These are phyloP conservation scores for Mycena citricolor DNA, from an alignment of 1,284 basidiomycete species.

Conservation along the genomic window DNA sequence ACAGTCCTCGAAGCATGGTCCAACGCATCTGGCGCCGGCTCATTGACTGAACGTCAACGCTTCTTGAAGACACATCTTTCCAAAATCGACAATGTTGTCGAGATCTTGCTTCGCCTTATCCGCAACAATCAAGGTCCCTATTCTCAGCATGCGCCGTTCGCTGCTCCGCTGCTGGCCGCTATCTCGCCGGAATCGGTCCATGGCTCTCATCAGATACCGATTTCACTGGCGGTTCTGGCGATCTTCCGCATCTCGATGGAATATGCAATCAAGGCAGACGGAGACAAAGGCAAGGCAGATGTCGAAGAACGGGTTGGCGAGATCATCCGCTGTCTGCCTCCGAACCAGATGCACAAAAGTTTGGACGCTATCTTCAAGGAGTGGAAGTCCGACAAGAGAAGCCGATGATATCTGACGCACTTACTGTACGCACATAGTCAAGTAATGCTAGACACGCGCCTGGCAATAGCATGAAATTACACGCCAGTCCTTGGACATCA, in stretches of 20 bases:
- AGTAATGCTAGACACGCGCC: too few relatives aligned
- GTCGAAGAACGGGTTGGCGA: constrained; percentile 82
- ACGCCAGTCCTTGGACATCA: too few relatives aligned
- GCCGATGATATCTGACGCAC: constrained; percentile 34
- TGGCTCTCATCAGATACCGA: constrained; percentile 87
- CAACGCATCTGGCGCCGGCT: constrained; percentile 73
- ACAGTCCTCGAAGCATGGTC: constrained; percentile 89
- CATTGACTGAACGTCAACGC: constrained; percentile 73
- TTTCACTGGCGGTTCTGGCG: constrained; percentile 87
- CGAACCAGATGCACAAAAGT: constrained; percentile 82
- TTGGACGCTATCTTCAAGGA: constrained; percentile 92
- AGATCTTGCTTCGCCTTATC: constrained; percentile 87
- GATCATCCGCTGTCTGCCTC: constrained; percentile 84
- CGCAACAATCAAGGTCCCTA: constrained; percentile 81
- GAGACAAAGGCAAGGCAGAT: constrained; percentile 65
- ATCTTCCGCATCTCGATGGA: constrained; percentile 84
- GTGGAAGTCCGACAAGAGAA: constrained; percentile 81
- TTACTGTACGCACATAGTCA: constrained; percentile 4
- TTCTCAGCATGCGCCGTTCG: constrained; percentile 45
- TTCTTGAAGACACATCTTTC: constrained; percentile 88
- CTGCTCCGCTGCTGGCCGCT: constrained; percentile 65
- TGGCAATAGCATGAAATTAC: too few relatives aligned
- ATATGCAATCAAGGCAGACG: constrained; percentile 71
- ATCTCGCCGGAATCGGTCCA: constrained; percentile 76
- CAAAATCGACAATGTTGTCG: constrained; percentile 82